Percentiles rank a stretch among this genome's conserved stretches.
Evolutionary conservation across 2,329 filamentous ascomycete genomes (phyloP).

Genomic region (Coniella lustricola): DNA sequence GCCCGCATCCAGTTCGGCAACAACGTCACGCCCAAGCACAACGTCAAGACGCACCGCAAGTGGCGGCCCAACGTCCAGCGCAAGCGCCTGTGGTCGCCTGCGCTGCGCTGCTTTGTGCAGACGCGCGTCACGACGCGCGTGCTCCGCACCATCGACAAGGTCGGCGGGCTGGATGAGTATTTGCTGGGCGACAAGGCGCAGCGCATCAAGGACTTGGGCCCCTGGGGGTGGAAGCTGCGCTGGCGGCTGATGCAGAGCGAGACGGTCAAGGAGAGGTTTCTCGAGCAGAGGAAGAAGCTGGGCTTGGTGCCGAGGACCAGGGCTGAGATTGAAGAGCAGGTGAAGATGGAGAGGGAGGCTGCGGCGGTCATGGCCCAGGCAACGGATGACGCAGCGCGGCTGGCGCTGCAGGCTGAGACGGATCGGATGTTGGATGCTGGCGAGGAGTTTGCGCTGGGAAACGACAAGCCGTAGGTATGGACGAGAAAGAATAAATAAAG

Average conservation of each 20-base stretch:
- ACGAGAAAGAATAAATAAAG: too few relatives aligned
- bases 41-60: conserved; percentile 62
- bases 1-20: conserved; percentile 72
- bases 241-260: conserved; percentile 82
- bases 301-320: conserved; percentile 51
- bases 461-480: conserved; percentile 23
- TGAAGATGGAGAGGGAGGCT: conserved; percentile 14
- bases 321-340: conserved; percentile 24
- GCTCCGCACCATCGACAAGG: conserved; percentile 69
- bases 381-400: neutral
- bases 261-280: conserved; percentile 58
- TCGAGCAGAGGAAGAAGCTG: conserved; percentile 54
- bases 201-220: conserved; percentile 78
- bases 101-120: conserved; percentile 56
- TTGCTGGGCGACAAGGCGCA: conserved; percentile 71
- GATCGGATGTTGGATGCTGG: conserved; percentile 32
- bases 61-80: conserved; percentile 71
- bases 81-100: conserved; percentile 59
- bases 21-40: conserved; percentile 60
- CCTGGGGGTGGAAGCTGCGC: conserved; percentile 82
- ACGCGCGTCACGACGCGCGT: conserved; percentile 64
- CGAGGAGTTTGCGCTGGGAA: conserved; percentile 30
- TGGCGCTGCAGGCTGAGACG: conserved; percentile 32
- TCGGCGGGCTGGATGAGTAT: conserved; percentile 87
- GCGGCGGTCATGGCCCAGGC: neutral